Evolutionary conservation across 2,329 filamentous ascomycete species (phyloP), one percentile per base, ranked within the genome.

Genomic region (Escovopsis sp.): DNA sequence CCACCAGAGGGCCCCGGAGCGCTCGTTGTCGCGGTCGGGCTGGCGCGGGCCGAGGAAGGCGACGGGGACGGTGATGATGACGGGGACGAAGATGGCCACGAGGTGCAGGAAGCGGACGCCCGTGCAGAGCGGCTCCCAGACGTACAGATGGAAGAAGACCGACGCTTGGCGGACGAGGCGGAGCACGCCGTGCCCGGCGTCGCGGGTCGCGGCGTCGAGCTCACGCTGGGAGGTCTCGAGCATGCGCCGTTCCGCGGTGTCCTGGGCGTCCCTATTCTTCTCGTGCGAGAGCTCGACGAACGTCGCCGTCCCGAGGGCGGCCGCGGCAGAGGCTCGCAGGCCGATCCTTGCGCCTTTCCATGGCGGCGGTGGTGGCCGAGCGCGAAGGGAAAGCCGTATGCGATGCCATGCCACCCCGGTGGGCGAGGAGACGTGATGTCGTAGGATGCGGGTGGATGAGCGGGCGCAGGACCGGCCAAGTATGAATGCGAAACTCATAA

Each of bases 1-100:
- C 91, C 91, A 98, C 86, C 84, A 94, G 3, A 96, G 55, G 0
- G 88, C 88, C 1, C 91, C 89, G 6, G 66, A 71, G 47, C 85
- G 72, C 63, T 94, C 85, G 48, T 84, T 76, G 51, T 86, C 80
- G 43, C 71, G 73, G 30, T 77, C 66, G 2, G 71, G 64, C 39
- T 76, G 66, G 37, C 81, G 68, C 30, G 59, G 57, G 1, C 91
- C 91, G 43, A 94, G 45, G 82, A 84, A 95, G 43, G 94, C 78
- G 0, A 69, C 71, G 0, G 91, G 91, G 7, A 94, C 75, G 0
- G 84, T 72, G 2, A 81, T 58, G 41, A 98, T 77, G 35, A 98
- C 87, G 0, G 91, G 91, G 15, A 95, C 79, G 55, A 98, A 98
- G 42, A 98, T 91, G 45, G 81, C 60, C 38, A 85, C 76, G 5